Base-by-base conservation (phyloP, 441 rosid species). In the Cnidoscolus chayamansa region DNA sequence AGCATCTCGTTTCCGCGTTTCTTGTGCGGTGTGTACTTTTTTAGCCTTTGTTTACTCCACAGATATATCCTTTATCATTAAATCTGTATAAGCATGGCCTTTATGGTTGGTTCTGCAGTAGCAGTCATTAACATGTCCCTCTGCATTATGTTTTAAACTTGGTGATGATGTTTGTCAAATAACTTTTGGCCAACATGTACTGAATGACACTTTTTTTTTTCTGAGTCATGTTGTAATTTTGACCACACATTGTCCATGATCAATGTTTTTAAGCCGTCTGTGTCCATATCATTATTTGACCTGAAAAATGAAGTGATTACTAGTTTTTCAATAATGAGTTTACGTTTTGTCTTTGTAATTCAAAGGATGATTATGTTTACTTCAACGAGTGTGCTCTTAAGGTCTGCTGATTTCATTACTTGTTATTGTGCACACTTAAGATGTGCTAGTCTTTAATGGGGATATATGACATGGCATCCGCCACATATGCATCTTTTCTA, bases 11-110 rank as follows among this genome's bases (percentile, higher is more conserved):
- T 74, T 79, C 43, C 72, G 76, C 31, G 81, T 86, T 43, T 78
- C 79, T 64, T 84, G 88, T 67, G 86, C 70, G 85, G 90, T 89
- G 81, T 15, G 85, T 11, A 64, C 78, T 73, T 30, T 19, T 25
- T 19, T 25, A 58, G 16, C 16, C 19, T 40, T 11, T n/a, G 20
- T 45, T 31, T 32, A 0, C 4, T 20, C 32, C 19, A 1, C 67
- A 63, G n/a, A 16, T 0, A 43, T 56, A 12, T 13, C 6, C 25
- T 25, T 70, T 25, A 61, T 10, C 43, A 2, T 68, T 68, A 19
- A 11, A 54, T 37, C 60, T 30, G 25, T 57, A 11, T 31, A 40
- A 40, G 45, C 45, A 40, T 40, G 45, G 45, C 7, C 45, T 40
- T 40, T 40, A 40, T 40, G 7, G 45, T 40, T 40, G 45, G 45